Evolutionary conservation across 805 yeast genomes (phyloP).

Genomic region (Wickerhamiella cacticola): DNA sequence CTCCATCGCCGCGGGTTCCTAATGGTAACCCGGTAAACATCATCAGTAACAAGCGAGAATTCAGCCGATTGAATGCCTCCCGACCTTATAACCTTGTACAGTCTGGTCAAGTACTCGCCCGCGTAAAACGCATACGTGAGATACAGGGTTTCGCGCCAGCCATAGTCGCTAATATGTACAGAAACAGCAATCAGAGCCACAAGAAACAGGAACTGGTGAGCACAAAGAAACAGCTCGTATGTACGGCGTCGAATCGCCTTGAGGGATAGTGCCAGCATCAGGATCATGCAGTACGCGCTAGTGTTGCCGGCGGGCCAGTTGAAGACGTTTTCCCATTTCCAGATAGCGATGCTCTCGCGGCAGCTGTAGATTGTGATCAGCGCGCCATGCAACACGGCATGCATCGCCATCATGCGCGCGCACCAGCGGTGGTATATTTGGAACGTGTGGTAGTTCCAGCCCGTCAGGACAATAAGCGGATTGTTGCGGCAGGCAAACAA

Average conservation of each 20-base stretch:
- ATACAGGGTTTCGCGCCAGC: conserved; percentile 44
- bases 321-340: conserved; percentile 25
- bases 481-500: conserved; percentile 62
- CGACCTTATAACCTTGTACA: conserved; percentile 41
- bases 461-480: conserved; percentile 48
- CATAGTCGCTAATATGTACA: conserved; percentile 49
- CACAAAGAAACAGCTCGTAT: conserved; percentile 47
- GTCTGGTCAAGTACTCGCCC: conserved; percentile 47
- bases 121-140: conserved; percentile 56
- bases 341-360: conserved; percentile 19
- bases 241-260: conserved; percentile 37
- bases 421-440: conserved; percentile 48
- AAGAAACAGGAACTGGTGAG: conserved; percentile 32
- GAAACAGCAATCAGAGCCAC: conserved; percentile 27
- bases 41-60: conserved; percentile 21
- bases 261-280: conserved; percentile 38
- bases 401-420: conserved; percentile 35
- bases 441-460: conserved; percentile 52
- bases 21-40: conserved; percentile 27
- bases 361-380: conserved; percentile 25
- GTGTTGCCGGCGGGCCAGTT: conserved; percentile 35
- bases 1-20: conserved; percentile 30
- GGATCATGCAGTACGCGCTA: conserved; percentile 33
- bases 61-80: conserved; percentile 36
- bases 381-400: conserved; percentile 37